Evolutionary conservation across 1,284 basidiomycete species (phyloP), one percentile per base, ranked within the genome.

Genomic region (Sphaerobolus stellatus): DNA sequence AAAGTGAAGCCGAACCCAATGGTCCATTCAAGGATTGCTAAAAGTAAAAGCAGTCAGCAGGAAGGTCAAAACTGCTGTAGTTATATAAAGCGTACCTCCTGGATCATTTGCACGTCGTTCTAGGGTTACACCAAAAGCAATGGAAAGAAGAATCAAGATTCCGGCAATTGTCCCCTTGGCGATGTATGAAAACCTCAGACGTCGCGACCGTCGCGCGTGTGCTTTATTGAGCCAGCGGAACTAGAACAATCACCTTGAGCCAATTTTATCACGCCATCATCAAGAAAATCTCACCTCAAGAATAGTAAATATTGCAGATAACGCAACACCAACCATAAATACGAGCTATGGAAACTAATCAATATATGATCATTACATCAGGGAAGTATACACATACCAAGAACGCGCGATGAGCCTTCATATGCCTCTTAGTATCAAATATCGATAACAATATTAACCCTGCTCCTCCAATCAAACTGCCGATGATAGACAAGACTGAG

Each of bases 1-100:
- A 87, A 76, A 4, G 84, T 84, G 64, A 83, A 90, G 8, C 84
- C 81, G 57, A 90, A 84, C 2, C 80, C 76, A 55, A 90, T 88
- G 1, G 68, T 67, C 88, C 88, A 90, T 66, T 90, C 88, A 2
- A 90, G 63, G 49, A 89, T 68, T 14, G 77, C 84, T 83, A 52
- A 8, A 49, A 36, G 24, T 50, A 27, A 18, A 7, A 48, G 47
- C 4, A 36, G 50, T 27, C 48, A 20, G 27, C 29, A 20, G 38
- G 13, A 11, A 18, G 25, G 18, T 50, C 24, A 41, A 38, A 55
- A 31, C 36, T 27, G 3, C 7, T 43, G 44, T 24, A n/a, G 22
- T 28, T 45, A n/a, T 53, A 20, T 44, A 36, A 31, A n/a, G 14
- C 48, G 22, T 49, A 70, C 53, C 62, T 81, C 81, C 84, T 65